Base-by-base conservation (phyloP, 164 flowering plant species). In the Chloranthus sessilifolius region DNA sequence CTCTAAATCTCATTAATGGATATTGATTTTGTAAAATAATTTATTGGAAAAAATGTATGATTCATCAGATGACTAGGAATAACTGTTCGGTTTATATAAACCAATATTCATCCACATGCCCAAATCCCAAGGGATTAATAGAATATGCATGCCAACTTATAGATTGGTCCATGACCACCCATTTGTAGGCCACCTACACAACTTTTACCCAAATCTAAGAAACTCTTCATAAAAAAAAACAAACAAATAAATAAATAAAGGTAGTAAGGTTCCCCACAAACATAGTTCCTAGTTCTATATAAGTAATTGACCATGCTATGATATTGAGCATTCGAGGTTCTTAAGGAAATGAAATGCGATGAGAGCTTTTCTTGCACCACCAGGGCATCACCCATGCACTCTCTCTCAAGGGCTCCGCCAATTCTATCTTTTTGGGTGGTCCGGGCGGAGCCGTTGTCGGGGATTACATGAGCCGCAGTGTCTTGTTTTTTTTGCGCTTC, bases 321-420 rank as follows among this genome's bases (percentile, higher is more conserved):
- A 8, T 31, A 17, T 31, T 4, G 6, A 27, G 23, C 48, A 44
- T 46, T 1, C 12, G 29, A 28, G 25, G 34, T 46, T 34, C n/a
- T 28, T n/a, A 23, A 10, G 2, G 44, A 1, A n/a, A n/a, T n/a
- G n/a, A 7, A 6, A n/a, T 12, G 16, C 3, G n/a, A 44, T 12
- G 38, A 8, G 27, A 19, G 50, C 10, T 19, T 12, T 11, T 11
- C 22, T 20, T 48, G 11, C 4, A 26, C 52, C 20, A 27, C 26
- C 52, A 33, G 10, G 52, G 39, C 52, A 48, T 12, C 17, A 11
- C 1, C 5, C 52, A 33, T 48, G 17, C 24, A 48, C 52, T 33
- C 52, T 48, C 39, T 39, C 52, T 48, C 52, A 48, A 48, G 24
- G 52, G 52, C 19, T 21, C 12, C 39, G 8, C 8, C 52, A 30